phyloP scores from a whole-genome alignment of 179 eudicot genomes.

The Corrigiola litoralis region DNA sequence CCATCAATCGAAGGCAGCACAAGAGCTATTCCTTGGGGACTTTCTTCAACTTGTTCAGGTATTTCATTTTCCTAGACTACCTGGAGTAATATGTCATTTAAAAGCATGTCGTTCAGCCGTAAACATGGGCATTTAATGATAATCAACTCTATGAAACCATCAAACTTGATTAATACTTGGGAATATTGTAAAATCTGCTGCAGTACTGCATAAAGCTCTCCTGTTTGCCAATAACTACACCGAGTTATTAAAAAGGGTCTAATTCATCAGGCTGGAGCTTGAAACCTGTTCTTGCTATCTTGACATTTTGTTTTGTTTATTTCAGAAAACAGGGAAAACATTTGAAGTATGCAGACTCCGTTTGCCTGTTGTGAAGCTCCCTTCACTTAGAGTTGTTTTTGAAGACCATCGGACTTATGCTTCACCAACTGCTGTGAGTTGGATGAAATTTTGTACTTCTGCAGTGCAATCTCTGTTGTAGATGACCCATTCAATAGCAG shows the following conservation, averaged over 20 bases:
- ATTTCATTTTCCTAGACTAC: neutral
- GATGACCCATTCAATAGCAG: neutral
- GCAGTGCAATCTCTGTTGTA: neutral
- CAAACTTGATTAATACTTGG: neutral
- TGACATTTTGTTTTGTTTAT: conserved; percentile 11
- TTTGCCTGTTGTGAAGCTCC: conserved; percentile 72
- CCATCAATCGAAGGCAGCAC: conserved; percentile 84
- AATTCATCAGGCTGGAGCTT: neutral
- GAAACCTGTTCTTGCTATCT: neutral
- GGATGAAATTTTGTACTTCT: neutral
- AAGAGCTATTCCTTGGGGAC: conserved; percentile 82
- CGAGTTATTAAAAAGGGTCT: neutral
- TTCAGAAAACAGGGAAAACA: conserved; percentile 86
- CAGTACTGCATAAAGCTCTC: neutral
- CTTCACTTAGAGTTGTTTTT: conserved; percentile 69
- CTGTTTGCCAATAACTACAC: neutral
- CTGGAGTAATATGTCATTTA: no score
- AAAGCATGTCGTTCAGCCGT: no score
- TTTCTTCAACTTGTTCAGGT: conserved; percentile 90
- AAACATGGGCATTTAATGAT: neutral
- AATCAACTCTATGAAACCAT: neutral
- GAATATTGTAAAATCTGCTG: neutral
- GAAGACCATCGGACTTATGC: conserved; percentile 98
- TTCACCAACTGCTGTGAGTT: conserved; percentile 87
- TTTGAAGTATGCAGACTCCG: conserved; percentile 77